phyloP scores from a whole-genome alignment of 257 asterid species.

The Jacaranda copaia region DNA sequence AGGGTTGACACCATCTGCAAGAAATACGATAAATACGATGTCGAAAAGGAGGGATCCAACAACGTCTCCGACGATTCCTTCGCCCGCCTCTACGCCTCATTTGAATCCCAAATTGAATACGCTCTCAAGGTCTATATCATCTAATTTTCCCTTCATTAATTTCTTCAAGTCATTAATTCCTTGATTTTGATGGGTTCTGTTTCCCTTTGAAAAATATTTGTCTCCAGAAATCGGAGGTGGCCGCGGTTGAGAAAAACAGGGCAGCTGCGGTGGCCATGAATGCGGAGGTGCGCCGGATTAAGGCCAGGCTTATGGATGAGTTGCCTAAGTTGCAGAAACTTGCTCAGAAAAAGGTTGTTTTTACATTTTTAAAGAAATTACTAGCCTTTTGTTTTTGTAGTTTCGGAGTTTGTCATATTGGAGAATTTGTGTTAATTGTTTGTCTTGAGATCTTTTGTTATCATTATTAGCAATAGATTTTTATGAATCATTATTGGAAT shows the following conservation, averaged over 20 bases:
- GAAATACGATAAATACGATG: slow-evolving; percentile 86
- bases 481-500: neutral
- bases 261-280: slow-evolving; percentile 88
- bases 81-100: slow-evolving; percentile 66
- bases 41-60: slow-evolving; percentile 63
- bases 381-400: neutral
- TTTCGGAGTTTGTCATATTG: neutral
- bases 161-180: neutral
- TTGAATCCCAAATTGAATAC: slow-evolving; percentile 75
- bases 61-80: slow-evolving; percentile 73
- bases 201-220: neutral
- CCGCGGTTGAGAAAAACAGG: slow-evolving; percentile 75
- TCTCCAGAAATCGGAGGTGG: slow-evolving; percentile 66
- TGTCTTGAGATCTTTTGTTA: neutral
- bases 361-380: neutral
- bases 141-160: neutral
- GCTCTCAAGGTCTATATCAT: slow-evolving; percentile 53
- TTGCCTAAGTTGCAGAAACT: slow-evolving; percentile 83
- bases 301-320: slow-evolving; percentile 83
- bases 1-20: slow-evolving; percentile 77
- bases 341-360: slow-evolving; percentile 65
- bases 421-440: neutral
- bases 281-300: slow-evolving; percentile 88
- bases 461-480: neutral
- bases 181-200: neutral